Evolutionary conservation across 768 basidiomycete genomes (phyloP).

Genomic region (Collybia nuda): DNA sequence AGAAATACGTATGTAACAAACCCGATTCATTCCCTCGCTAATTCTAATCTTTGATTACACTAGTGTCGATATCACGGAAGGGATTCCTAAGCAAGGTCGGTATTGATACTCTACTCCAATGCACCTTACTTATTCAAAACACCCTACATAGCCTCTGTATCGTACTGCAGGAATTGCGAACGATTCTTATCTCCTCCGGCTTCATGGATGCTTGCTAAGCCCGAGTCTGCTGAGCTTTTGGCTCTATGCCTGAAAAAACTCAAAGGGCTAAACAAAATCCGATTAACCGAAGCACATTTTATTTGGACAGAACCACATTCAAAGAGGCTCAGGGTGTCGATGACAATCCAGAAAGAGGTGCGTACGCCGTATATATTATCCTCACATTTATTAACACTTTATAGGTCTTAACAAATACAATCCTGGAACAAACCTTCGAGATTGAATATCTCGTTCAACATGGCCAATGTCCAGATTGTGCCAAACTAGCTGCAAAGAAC

Average conservation of each 20-base stretch:
- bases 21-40: neutral
- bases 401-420: slow-evolving; percentile 91
- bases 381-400: neutral
- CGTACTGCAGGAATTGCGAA: slow-evolving; percentile 95
- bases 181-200: slow-evolving; percentile 90
- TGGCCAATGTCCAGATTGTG: slow-evolving; percentile 93
- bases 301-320: slow-evolving; percentile 99
- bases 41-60: neutral
- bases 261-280: slow-evolving; percentile 91
- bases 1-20: slow-evolving; percentile 68
- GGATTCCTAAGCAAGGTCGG: slow-evolving; percentile 91
- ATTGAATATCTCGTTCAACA: slow-evolving; percentile 94
- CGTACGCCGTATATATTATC: slow-evolving; percentile 14
- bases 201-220: slow-evolving; percentile 81
- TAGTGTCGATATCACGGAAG: slow-evolving; percentile 96
- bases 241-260: slow-evolving; percentile 94
- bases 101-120: slow-evolving; percentile 2
- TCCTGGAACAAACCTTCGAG: slow-evolving; percentile 97
- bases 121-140: neutral
- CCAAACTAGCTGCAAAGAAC: slow-evolving; percentile 94
- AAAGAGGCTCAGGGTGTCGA: slow-evolving; percentile 85
- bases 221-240: slow-evolving; percentile 91
- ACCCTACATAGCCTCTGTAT: slow-evolving; percentile 65
- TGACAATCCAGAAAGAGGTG: slow-evolving; percentile 99
- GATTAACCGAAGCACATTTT: slow-evolving; percentile 96